These are phyloP conservation scores for Bryoglossum gracile DNA, from an alignment of 495 filamentous ascomycete genomes.

Conservation along the genomic window DNA sequence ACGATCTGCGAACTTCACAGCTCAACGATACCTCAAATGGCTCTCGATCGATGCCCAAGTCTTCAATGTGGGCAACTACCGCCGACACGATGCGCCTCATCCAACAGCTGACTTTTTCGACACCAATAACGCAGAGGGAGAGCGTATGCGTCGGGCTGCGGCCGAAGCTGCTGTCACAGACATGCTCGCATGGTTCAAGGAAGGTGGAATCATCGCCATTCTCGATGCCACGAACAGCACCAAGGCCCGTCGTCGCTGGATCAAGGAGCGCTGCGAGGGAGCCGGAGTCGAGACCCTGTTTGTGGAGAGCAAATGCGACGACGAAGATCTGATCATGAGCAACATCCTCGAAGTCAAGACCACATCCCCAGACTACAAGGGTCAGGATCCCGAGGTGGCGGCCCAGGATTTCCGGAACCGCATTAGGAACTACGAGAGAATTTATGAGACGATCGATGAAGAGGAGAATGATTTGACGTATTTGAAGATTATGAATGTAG, in stretches of 20 bases:
- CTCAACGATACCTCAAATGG: conserved; percentile 92
- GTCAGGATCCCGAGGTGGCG: conserved; percentile 86
- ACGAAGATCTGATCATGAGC: conserved; percentile 89
- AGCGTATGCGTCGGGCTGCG: conserved; percentile 77
- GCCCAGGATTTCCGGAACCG: conserved; percentile 87
- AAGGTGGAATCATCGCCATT: conserved; percentile 75
- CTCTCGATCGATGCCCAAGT: conserved; percentile 84
- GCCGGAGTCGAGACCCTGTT: conserved; percentile 85
- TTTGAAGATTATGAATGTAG: conserved; percentile 95
- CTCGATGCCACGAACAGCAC: conserved; percentile 95
- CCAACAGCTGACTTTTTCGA: conserved; percentile 92
- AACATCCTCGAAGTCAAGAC: conserved; percentile 98
- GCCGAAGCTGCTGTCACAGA: conserved; percentile 84
- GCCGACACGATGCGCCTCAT: conserved; percentile 76
- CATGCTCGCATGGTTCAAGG: conserved; percentile 86
- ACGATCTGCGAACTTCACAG: conserved; percentile 39
- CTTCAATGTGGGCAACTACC: conserved; percentile 96
- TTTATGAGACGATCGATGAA: conserved; percentile 80
- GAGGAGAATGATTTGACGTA: conserved; percentile 83
- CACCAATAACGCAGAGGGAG: conserved; percentile 76
- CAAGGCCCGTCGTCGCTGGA: conserved; percentile 82
- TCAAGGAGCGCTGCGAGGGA: conserved; percentile 59
- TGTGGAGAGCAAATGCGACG: conserved; percentile 92
- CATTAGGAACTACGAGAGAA: conserved; percentile 93
- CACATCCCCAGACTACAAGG: conserved; percentile 86